Evolutionary conservation across 495 filamentous ascomycete species (phyloP).

Genomic region (Stereocaulon alpinum): DNA sequence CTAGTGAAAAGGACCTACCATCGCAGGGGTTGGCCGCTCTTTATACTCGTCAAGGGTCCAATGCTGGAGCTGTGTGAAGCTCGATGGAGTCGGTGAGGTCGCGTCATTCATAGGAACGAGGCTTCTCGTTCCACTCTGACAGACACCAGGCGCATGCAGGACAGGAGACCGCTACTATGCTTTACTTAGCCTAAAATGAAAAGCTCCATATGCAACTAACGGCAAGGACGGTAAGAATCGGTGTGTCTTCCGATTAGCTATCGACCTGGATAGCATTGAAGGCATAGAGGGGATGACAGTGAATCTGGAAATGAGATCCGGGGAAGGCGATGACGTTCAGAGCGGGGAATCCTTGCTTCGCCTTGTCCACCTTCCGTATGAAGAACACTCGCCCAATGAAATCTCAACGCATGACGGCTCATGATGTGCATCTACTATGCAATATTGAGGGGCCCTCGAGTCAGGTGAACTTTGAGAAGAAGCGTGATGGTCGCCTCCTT

Average conservation of each 20-base stretch:
- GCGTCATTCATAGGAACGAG: not conserved
- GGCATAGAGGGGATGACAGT: not conserved
- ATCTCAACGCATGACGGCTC: not conserved
- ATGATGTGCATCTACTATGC: not conserved
- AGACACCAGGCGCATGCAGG: not conserved
- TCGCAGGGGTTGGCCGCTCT: not conserved
- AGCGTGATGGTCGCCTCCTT: not conserved
- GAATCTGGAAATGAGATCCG: not conserved
- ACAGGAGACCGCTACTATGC: not conserved
- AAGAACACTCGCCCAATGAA: not conserved
- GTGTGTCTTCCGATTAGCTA: not conserved
- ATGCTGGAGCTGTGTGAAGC: not conserved
- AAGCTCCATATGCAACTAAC: not conserved
- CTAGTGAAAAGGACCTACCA: not conserved
- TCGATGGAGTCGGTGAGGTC: not conserved
- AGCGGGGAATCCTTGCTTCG: slow-evolving; percentile 9
- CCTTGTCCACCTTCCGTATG: not conserved
- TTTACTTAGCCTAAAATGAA: not conserved
- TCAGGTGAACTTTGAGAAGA: no score
- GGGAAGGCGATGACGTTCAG: not conserved
- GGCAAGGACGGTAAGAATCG: not conserved
- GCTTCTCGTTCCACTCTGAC: not conserved
- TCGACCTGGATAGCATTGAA: not conserved
- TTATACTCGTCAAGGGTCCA: not conserved
- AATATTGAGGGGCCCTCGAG: not conserved